Base-by-base conservation (phyloP, 176 grass and related monocot species). In the Cymbopogon citratus region DNA sequence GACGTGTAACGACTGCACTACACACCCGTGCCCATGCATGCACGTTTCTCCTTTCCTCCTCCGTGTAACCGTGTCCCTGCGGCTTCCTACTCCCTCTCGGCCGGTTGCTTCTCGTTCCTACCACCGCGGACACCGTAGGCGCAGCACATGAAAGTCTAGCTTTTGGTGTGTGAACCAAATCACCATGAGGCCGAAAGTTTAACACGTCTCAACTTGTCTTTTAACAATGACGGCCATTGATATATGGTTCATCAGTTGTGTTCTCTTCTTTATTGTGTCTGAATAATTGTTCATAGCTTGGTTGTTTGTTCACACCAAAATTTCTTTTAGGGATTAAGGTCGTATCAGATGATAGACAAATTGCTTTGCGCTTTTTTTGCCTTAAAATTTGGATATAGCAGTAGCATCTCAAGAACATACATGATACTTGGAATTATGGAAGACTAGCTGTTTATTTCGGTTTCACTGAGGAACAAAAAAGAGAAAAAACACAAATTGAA, bases 1-100 rank as follows among this genome's bases (percentile, higher is more conserved):
- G 81, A 89, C 87, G 87, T 80, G 76, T 52, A 85, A 81, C 70
- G 62, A 80, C 82, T 54, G 9, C 38, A 49, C n/a, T 19, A 45
- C 6, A 56, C 13, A 3, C 19, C 31, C 11, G 14, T 4, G 4
- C 48, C 48, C 79, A 81, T 24, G 29, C 76, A 69, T 5, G 62
- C 63, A 84, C 81, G 81, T 63, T 75, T 85, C 81, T 68, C 33
- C 46, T 36, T 29, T 56, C 12, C 49, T 39, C 45, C 26, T 28
- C 51, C 12, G 48, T 7, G 31, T 33, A 33, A 33, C 2, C 75
- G 40, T 25, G 62, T 75, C 33, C 69, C 11, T 14, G 7, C 54
- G 0, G 70, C 64, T 69, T 56, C 77, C 63, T 68, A 43, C 61
- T 63, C 21, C 19, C 48, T 18, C 14, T 15, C 59, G 3, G 25